These are phyloP conservation scores for Lichtheimia hyalospora DNA, from an alignment of 371 early-diverging fungal species.

Conservation along the genomic window DNA sequence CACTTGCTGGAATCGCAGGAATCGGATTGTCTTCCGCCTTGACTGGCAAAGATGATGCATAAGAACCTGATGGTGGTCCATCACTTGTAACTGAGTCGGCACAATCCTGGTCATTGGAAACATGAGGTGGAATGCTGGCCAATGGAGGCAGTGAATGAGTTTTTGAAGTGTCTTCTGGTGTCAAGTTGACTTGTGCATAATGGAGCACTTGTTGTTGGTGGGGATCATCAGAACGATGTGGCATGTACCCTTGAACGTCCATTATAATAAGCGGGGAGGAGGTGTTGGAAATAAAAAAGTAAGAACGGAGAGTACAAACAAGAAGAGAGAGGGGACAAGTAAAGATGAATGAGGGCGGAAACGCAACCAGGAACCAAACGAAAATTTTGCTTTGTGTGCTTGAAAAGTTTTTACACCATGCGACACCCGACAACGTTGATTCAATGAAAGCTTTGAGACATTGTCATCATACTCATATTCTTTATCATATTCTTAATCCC, in stretches of 20 bases:
- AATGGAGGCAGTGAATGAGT: constrained; percentile 6
- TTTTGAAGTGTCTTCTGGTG: constrained; percentile 4
- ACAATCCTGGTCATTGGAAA: background rate
- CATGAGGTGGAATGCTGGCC: constrained; percentile 9
- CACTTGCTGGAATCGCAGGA: constrained; percentile 5
- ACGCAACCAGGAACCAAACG: constrained; percentile 2
- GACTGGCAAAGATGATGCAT: constrained; percentile 12
- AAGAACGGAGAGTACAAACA: constrained; percentile 1
- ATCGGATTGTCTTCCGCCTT: constrained; percentile 1
- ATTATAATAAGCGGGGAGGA: constrained; percentile 2
- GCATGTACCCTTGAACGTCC: constrained; percentile 17
- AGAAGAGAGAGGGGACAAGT: background rate
- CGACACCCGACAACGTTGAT: background rate
- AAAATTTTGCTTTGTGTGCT: background rate
- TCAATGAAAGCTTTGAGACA: no score
- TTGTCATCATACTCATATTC: no score
- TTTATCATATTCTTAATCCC: no score
- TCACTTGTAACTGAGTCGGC: constrained; percentile 1
- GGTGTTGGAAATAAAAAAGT: background rate
- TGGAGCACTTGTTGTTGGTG: constrained; percentile 5
- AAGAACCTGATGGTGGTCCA: constrained; percentile 6
- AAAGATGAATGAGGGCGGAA: background rate
- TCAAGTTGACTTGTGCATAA: constrained; percentile 9
- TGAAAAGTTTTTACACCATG: background rate
- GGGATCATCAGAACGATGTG: constrained; percentile 14